Conservation (phyloP, 441 rosid species). For the Theobroma grandiflorum region DNA sequence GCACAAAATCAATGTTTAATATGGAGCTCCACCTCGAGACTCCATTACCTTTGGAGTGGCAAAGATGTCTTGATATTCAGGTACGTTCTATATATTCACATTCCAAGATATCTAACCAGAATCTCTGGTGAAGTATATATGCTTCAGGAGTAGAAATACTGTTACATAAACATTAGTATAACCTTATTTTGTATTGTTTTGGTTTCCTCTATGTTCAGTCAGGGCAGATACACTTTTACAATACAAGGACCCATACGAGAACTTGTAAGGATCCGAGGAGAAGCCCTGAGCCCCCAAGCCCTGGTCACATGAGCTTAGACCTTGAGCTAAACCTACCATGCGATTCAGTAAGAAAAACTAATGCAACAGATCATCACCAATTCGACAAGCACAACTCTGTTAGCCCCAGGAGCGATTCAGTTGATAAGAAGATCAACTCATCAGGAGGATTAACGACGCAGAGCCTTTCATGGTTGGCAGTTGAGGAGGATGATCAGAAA, state of each 20-base stretch:
- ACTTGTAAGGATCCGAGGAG: slow-evolving; percentile 63
- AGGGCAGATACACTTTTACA: slow-evolving; percentile 63
- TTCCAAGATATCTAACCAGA: background rate
- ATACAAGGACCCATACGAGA: slow-evolving; percentile 60
- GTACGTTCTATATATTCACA: slow-evolving; percentile 37
- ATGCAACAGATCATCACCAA: slow-evolving; percentile 24
- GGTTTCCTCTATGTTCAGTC: slow-evolving; percentile 42
- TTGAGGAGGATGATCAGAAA: slow-evolving; percentile 37
- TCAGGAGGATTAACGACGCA: slow-evolving; percentile 34
- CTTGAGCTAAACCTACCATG: slow-evolving; percentile 80
- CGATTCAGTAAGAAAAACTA: slow-evolving; percentile 48
- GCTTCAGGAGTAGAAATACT: background rate
- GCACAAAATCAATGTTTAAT: slow-evolving; percentile 42
- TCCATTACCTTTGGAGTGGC: slow-evolving; percentile 77
- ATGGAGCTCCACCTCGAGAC: slow-evolving; percentile 72
- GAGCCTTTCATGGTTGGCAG: slow-evolving; percentile 60
- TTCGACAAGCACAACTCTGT: slow-evolving; percentile 31
- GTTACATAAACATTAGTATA: background rate
- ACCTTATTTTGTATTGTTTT: background rate
- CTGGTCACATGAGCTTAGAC: slow-evolving; percentile 68
- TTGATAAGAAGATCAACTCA: slow-evolving; percentile 29
- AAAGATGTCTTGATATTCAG: slow-evolving; percentile 71
- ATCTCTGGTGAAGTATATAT: background rate
- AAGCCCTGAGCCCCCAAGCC: slow-evolving; percentile 39
- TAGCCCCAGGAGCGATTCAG: slow-evolving; percentile 5